Base-by-base conservation (phyloP, 2,329 filamentous ascomycete species). In the Rhinocladiella mackenziei region DNA sequence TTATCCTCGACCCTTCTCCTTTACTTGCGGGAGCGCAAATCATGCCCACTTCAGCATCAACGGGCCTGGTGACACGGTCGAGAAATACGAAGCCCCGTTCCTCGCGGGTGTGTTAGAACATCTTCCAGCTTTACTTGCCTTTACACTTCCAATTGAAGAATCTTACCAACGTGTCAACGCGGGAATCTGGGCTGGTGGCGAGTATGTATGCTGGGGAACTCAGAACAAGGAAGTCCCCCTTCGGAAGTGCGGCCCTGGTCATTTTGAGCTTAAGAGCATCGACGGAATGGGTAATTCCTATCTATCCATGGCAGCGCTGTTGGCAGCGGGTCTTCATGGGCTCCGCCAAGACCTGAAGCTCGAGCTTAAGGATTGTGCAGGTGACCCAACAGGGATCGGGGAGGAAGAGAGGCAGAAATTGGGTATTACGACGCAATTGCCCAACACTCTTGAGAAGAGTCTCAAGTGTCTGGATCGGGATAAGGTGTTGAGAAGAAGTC, bases 231-330 rank as follows among this genome's bases (percentile, higher is more conserved):
- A 91, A 67, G 73, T 79, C 3, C 83, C 86, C 0, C 69, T 94
- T 7, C 76, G 86, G 9, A 81, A 83, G 60, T 75, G 88, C 35
- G 68, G 69, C 2, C 67, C 63, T 2, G 80, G 78, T 14, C 82
- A 87, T 58, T 94, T 86, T 83, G 87, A 94, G 64, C 56, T 94
- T 15, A 83, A 87, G 58, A 79, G 76, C 42, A 59, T 91, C n/a
- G 87, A 94, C 58, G 87, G 86, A 0, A 65, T 88, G 13, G 84
- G 86, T 2, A 94, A 94, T 59, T 77, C 81, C 41, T 94, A 92
- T 59, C 64, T 94, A 1, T 83, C 77, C 0, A 62, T 85, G 13
- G 73, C 76, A 0, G 80, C 78, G 0, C 59, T 88, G 0, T 58
- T 88, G 0, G 72, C 71, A 0, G 77, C 77, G 0, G 84, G 84